These are phyloP conservation scores for Nakaseomyces kungkrabaensis DNA, from an alignment of 1,139 yeast species.

Conservation along the genomic window DNA sequence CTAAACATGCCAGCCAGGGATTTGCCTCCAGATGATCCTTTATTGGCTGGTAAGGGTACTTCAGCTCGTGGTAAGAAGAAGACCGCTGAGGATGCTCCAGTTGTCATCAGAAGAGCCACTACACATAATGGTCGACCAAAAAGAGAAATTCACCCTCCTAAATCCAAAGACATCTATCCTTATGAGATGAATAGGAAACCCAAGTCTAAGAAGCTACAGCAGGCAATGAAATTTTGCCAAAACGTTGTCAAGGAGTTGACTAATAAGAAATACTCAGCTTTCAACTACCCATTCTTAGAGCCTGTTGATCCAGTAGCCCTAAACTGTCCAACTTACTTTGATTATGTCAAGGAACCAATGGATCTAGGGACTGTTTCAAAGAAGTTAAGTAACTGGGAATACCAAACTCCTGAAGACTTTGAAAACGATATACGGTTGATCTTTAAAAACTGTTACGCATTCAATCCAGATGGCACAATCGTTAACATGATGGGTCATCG, in stretches of 20 bases:
- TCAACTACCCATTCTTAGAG: slow-evolving; percentile 79
- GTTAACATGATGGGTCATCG: slow-evolving; percentile 94
- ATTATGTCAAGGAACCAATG: slow-evolving; percentile 86
- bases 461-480: slow-evolving; percentile 93
- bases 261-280: slow-evolving; percentile 73
- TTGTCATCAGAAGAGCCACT: slow-evolving; percentile 52
- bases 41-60: slow-evolving; percentile 10
- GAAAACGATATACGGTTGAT: slow-evolving; percentile 74
- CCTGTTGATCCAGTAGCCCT: slow-evolving; percentile 96
- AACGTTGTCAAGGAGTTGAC: slow-evolving; percentile 72
- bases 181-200: slow-evolving; percentile 62
- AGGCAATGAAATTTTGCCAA: slow-evolving; percentile 80
- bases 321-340: slow-evolving; percentile 82
- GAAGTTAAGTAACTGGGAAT: slow-evolving; percentile 75
- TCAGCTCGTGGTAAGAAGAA: slow-evolving; percentile 10
- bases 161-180: slow-evolving; percentile 77
- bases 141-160: slow-evolving; percentile 94
- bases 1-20: slow-evolving; percentile 82
- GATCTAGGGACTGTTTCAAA: slow-evolving; percentile 79
- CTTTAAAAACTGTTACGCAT: slow-evolving; percentile 78
- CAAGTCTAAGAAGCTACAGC: slow-evolving; percentile 81
- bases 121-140: slow-evolving; percentile 66
- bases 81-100: slow-evolving; percentile 23
- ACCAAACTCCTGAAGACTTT: slow-evolving; percentile 81
- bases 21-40: slow-evolving; percentile 33